Base-by-base conservation (phyloP, 805 yeast species). In the Schizosaccharomyces lindneri region DNA sequence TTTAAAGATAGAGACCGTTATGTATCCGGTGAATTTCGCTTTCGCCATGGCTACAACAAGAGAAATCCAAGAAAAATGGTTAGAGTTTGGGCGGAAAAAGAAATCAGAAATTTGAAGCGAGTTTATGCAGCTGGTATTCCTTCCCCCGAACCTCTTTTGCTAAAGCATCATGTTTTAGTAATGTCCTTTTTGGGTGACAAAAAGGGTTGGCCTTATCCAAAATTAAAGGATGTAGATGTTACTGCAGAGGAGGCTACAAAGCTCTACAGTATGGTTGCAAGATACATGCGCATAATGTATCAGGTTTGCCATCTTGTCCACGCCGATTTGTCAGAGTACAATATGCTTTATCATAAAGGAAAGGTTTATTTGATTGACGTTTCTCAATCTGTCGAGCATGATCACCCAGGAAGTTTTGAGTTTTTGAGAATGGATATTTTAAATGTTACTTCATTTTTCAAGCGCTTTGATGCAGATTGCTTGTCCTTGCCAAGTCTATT, bases 31-130 rank as follows among this genome's bases (percentile, higher is more conserved):
- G 99, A 93, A 73, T 90, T 81, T 72, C 75, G 99, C 62, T 93
- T 93, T 73, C 75, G 97, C 68, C 85, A 86, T 69, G 87, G 90
- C 67, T 80, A 81, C 48, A 79, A 78, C 63, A 88, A 86, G 67
- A 87, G 88, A 65, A 93, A 93, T 69, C 97, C 97, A 9, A 78
- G 98, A 68, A 90, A 90, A 69, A 90, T 93, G 97, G 95, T 93
- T 64, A 87, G 87, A 71, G 79, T 89, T 29, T 93, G 99, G 99
- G 97, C 98, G 0, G 98, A 93, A 70, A 93, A 93, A 69, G 99
- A 93, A 73, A 90, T 89, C 66, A 74, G 99, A 62, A 93, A 93
- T 70, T 76, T 93, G 71, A 90, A 87, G 70, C 78, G 99, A 68
- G 76, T 93, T 24, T 74, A 84, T 70, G 70, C 78, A 59, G 78